Conservation (phyloP, 1,139 yeast species). For the Candida dubliniensis region DNA sequence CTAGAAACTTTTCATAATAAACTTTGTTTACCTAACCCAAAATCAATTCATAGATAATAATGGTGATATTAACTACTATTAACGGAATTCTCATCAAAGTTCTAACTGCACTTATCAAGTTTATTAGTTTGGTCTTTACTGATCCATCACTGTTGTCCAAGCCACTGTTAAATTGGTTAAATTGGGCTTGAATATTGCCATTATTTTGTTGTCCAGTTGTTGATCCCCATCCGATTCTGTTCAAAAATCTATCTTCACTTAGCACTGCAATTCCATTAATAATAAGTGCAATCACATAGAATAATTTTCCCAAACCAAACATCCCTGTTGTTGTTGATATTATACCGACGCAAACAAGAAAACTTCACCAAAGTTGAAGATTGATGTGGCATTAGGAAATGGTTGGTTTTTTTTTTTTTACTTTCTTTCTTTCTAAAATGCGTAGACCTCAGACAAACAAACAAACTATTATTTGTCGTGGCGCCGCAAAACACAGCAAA, state of each 20-base stretch:
- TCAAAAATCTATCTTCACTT: conserved; percentile 49
- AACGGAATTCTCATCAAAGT: conserved; percentile 50
- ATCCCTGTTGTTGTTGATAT: conserved; percentile 18
- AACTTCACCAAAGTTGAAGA: not conserved
- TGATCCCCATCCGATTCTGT: conserved; percentile 47
- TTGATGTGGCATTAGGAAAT: not conserved
- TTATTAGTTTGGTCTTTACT: conserved; percentile 39
- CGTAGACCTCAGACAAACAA: no score
- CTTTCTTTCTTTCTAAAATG: no score
- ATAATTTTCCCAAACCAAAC: conserved; percentile 49
- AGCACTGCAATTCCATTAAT: conserved; percentile 49
- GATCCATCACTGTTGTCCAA: conserved; percentile 29
- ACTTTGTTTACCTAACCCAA: conserved; percentile 29
- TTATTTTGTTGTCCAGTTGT: conserved; percentile 16
- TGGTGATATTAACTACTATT: conserved; percentile 39
- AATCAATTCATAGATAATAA: conserved; percentile 43
- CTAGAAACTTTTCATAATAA: not conserved
- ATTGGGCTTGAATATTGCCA: conserved; percentile 21
- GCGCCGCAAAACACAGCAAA: no score
- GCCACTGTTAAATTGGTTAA: conserved; percentile 27
- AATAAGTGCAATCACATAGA: conserved; percentile 41
- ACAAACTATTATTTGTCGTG: no score
- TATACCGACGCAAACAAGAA: not conserved
- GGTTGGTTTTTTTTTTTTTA: not conserved
- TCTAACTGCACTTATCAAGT: conserved; percentile 46